A percentile compares a stretch with the other conserved stretches of the same genome.
Conservation (phyloP, 148 eudicot genomes). For the Gaultheria prostrata region DNA sequence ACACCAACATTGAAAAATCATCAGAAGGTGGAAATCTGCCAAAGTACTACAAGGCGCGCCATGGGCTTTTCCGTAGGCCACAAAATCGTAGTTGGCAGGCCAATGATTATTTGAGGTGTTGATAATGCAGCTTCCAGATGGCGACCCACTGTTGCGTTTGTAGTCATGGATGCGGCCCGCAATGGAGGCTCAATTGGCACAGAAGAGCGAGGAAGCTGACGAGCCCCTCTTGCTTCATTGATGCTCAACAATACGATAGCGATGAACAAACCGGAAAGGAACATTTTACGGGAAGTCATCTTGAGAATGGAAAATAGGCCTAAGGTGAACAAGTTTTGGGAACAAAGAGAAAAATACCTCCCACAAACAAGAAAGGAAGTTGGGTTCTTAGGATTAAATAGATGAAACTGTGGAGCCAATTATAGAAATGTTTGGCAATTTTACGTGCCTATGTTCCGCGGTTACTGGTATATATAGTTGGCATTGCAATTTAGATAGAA, state of each 20-base stretch:
- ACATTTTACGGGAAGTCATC: background rate
- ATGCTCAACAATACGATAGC: background rate
- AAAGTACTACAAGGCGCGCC: background rate
- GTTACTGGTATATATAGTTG: background rate
- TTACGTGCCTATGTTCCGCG: no score
- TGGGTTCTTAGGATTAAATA: background rate
- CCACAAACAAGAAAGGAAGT: background rate
- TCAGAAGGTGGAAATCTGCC: no score
- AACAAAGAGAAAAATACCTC: background rate
- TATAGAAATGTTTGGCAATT: background rate
- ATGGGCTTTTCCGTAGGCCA: background rate
- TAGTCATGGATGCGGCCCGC: background rate
- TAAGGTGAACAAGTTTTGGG: background rate
- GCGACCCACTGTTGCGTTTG: background rate
- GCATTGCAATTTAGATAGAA: background rate
- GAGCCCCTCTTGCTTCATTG: background rate
- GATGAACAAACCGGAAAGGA: no score
- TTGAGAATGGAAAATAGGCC: background rate
- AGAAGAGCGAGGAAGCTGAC: background rate
- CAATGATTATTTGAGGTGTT: background rate
- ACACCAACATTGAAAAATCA: no score
- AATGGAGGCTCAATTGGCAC: background rate
- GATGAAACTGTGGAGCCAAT: background rate
- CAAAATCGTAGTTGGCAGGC: background rate
- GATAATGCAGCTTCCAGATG: background rate